phyloP scores from a whole-genome alignment of 352 stramenopile species.

The Pythium utonaiense region DNA sequence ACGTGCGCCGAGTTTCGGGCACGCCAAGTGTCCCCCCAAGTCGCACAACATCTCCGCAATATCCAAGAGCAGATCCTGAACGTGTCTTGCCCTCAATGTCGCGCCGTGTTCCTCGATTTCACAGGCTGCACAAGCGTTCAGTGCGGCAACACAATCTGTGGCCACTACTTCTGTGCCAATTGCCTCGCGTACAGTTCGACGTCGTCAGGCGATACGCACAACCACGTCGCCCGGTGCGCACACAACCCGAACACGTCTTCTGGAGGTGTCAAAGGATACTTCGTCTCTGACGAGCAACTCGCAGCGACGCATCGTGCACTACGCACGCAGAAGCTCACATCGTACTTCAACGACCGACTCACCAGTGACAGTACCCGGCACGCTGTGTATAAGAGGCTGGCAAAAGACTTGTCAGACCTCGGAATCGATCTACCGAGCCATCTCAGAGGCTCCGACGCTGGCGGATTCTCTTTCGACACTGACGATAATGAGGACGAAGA shows the following conservation, averaged over 20 bases:
- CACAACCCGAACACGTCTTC: too few species aligned
- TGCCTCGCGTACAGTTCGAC: constrained; percentile 11
- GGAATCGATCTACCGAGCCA: neutral
- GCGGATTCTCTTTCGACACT: constrained; percentile 3
- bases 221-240: constrained; percentile 13
- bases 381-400: neutral
- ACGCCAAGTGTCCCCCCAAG: neutral
- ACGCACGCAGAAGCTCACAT: neutral
- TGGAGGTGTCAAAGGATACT: constrained; percentile 1
- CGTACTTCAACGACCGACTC: constrained; percentile 1
- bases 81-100: constrained; percentile 17
- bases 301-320: constrained; percentile 2
- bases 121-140: constrained; percentile 20
- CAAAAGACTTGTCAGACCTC: neutral
- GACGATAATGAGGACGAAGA: constrained; percentile 6
- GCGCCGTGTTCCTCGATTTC: constrained; percentile 23
- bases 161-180: constrained; percentile 18
- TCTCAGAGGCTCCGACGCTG: too few species aligned
- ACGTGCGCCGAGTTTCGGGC: constrained; percentile 14
- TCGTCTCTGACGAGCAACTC: neutral
- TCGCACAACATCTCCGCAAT: constrained; percentile 4
- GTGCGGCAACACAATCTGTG: constrained; percentile 21
- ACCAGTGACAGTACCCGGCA: neutral
- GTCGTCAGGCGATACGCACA: constrained; percentile 4
- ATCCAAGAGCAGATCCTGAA: constrained; percentile 22